Percentiles rank a stretch among this genome's conserved stretches.
Evolutionary conservation across 805 yeast genomes (phyloP).

Genomic region (Ogataea pilisensis): DNA sequence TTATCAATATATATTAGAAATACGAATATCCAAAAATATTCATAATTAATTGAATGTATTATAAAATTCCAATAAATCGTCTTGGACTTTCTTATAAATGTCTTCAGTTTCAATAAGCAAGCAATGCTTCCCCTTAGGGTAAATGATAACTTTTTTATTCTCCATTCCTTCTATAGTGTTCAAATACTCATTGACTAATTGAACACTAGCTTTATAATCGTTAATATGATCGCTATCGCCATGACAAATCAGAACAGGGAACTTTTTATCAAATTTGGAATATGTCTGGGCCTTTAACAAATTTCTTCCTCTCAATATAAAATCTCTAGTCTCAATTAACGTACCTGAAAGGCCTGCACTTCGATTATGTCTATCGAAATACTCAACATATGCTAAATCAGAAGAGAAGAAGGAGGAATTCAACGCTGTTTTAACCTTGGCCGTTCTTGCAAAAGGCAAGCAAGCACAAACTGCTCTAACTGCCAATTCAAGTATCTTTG

Average conservation of each 20-base stretch:
- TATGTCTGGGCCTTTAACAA: slow-evolving; percentile 38
- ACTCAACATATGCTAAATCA: slow-evolving; percentile 43
- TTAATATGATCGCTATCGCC: slow-evolving; percentile 64
- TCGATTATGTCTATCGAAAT: slow-evolving; percentile 38
- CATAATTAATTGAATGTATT: slow-evolving; percentile 19
- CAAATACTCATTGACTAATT: slow-evolving; percentile 33
- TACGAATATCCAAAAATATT: not conserved
- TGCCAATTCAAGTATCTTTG: slow-evolving; percentile 34
- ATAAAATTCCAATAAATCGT: slow-evolving; percentile 39
- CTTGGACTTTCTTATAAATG: slow-evolving; percentile 32
- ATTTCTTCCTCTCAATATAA: slow-evolving; percentile 57
- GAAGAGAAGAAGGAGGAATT: slow-evolving; percentile 51
- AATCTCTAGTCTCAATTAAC: slow-evolving; percentile 52
- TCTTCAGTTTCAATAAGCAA: slow-evolving; percentile 44
- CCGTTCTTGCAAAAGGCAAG: slow-evolving; percentile 42
- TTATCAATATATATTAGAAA: too few relatives aligned
- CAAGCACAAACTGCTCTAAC: slow-evolving; percentile 39
- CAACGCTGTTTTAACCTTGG: slow-evolving; percentile 48
- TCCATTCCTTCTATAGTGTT: slow-evolving; percentile 23
- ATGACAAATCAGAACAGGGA: slow-evolving; percentile 55
- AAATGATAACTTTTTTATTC: slow-evolving; percentile 23
- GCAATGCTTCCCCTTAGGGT: slow-evolving; percentile 39
- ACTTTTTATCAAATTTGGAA: slow-evolving; percentile 33
- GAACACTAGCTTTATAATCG: slow-evolving; percentile 42
- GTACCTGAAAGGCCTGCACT: slow-evolving; percentile 48